These are phyloP conservation scores for Cyberlindnera misumaiensis DNA, from an alignment of 805 yeast species.

Conservation along the genomic window DNA sequence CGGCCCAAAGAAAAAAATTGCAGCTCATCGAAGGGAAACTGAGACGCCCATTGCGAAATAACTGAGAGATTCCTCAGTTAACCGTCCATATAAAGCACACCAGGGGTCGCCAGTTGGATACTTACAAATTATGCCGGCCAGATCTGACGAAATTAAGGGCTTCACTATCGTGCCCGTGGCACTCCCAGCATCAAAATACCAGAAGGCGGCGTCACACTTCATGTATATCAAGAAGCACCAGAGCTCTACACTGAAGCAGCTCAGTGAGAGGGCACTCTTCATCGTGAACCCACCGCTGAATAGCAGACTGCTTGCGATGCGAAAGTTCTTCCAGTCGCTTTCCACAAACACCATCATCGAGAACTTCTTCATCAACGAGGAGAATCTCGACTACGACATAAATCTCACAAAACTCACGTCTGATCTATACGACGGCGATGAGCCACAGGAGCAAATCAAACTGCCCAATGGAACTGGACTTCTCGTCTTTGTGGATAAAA, in stretches of 20 bases:
- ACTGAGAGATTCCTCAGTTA: too few relatives aligned
- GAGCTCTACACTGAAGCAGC: constrained; percentile 34
- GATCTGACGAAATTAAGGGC: constrained; percentile 45
- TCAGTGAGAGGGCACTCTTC: constrained; percentile 57
- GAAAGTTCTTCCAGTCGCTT: constrained; percentile 48
- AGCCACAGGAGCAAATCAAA: constrained; percentile 27
- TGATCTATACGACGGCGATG: constrained; percentile 36
- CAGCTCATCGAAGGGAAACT: background rate
- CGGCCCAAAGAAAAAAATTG: background rate
- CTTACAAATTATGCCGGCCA: too few relatives aligned
- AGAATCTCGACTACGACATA: constrained; percentile 38
- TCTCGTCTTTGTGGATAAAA: constrained; percentile 66
- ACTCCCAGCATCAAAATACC: constrained; percentile 27
- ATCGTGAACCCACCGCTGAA: constrained; percentile 68
- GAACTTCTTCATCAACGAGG: constrained; percentile 34
- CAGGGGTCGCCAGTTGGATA: too few relatives aligned
- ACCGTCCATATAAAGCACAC: too few relatives aligned
- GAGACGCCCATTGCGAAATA: too few relatives aligned
- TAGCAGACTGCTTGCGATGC: constrained; percentile 45
- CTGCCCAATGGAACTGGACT: constrained; percentile 72
- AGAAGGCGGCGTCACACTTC: constrained; percentile 39
- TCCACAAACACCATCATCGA: constrained; percentile 65
- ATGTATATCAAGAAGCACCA: constrained; percentile 62
- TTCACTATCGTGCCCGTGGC: constrained; percentile 44
- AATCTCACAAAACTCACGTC: constrained; percentile 56